Evolutionary conservation across 495 filamentous ascomycete genomes (phyloP).

Genomic region (Xylaria flabelliformis): DNA sequence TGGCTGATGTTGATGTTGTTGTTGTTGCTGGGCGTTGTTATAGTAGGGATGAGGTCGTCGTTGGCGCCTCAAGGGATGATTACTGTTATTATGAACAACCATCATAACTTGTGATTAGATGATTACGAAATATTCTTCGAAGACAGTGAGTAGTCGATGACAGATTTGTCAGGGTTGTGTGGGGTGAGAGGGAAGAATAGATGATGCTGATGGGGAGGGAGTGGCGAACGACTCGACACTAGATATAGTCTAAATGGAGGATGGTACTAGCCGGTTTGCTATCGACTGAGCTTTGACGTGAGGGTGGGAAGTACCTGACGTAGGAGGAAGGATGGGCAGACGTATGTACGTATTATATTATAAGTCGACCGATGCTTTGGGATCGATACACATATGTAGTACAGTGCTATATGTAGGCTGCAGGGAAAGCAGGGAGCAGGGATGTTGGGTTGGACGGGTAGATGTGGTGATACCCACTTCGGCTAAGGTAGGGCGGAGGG

Average conservation of each 20-base stretch:
- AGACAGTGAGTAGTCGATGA: conserved; percentile 25
- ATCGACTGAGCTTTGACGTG: conserved; percentile 1
- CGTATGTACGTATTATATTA: conserved; percentile 2
- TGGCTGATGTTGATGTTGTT: conserved; percentile 4
- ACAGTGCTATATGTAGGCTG: neutral
- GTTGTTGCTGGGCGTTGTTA: conserved; percentile 25
- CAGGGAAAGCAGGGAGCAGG: neutral
- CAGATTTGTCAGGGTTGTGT: conserved; percentile 29
- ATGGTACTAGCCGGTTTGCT: neutral
- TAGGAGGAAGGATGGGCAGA: conserved; percentile 13
- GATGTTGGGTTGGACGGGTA: neutral
- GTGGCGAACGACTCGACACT: conserved; percentile 26
- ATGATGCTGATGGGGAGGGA: conserved; percentile 7
- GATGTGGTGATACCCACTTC: conserved; percentile 14
- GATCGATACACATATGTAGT: neutral
- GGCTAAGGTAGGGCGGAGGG: conserved; percentile 6
- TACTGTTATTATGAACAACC: conserved; percentile 29
- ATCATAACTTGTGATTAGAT: conserved; percentile 26
- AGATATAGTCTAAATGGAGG: conserved; percentile 22
- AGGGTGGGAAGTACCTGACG: conserved; percentile 16
- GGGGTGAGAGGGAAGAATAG: conserved; percentile 15
- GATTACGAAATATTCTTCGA: conserved; percentile 28
- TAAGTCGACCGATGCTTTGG: neutral
- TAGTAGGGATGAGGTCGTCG: conserved; percentile 20
- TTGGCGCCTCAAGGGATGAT: conserved; percentile 31